Base-by-base conservation (phyloP, 148 eudicot genomes). In the Nepenthes mirabilis region DNA sequence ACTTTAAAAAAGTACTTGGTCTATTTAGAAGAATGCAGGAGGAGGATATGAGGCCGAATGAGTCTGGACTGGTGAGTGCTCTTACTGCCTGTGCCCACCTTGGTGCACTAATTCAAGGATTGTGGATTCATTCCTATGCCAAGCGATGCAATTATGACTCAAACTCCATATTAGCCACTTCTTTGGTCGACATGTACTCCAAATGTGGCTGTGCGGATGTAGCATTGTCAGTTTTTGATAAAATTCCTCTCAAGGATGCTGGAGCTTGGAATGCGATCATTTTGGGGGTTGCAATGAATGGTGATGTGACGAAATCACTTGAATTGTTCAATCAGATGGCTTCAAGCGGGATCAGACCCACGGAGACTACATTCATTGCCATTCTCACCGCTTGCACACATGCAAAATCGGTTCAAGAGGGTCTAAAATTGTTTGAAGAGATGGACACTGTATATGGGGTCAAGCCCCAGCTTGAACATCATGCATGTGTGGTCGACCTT, bases 231-330 rank as follows among this genome's bases (percentile, higher is more conserved):
- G 75, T 77, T 40, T 73, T 77, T 52, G 53, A 73, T 48, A 58
- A 23, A 5, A 77, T 77, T 59, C 49, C 55, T 8, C 36, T 40
- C 4, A 77, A 77, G 67, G 81, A 73, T 64, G 58, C 54, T 37
- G 67, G 67, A 60, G 72, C 81, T 13, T 77, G 81, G 81, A 77
- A 77, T 50, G 77, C 77, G 7, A 67, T 77, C 59, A 77, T 73
- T 63, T 66, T 57, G 23, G 77, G 81, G 37, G 45, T 59, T 37
- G 75, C 81, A 13, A 55, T 77, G 67, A 77, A 59, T 55, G 81
- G 81, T 2, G 69, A 77, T 23, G 75, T 70, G 14, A 55, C 60
- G 14, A 73, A 63, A 33, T 67, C 77, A 11, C 49, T 77, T 6
- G 55, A 70, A 48, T 47, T 73, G 53, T 72, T 77, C 49, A 36